Conservation (phyloP, 2,329 filamentous ascomycete species). For the Claviceps citrina region DNA sequence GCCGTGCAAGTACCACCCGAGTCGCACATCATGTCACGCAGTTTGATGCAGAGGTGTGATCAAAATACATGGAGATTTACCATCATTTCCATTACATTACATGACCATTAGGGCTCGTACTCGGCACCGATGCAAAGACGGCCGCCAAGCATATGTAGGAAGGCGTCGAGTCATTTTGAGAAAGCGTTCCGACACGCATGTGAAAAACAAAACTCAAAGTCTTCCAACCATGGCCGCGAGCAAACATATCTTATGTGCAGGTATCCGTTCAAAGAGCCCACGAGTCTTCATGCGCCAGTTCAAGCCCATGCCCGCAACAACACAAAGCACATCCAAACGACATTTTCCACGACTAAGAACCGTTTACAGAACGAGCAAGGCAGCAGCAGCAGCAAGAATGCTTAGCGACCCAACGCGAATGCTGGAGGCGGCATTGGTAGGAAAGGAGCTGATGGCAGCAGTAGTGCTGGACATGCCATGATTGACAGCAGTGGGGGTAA, state of each 20-base stretch:
- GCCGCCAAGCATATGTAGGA: not conserved
- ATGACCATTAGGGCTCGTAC: not conserved
- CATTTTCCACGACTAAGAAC: not conserved
- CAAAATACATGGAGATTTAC: too few species aligned
- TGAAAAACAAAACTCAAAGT: not conserved
- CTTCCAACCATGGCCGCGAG: constrained; percentile 10
- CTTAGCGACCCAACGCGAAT: constrained; percentile 24
- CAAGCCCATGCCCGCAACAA: not conserved
- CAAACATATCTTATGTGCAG: constrained; percentile 17
- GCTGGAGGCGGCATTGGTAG: constrained; percentile 12
- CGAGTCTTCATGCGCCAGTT: constrained; percentile 3
- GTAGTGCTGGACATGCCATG: not conserved
- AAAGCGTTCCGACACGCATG: not conserved
- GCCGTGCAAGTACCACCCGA: too few species aligned
- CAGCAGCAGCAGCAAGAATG: constrained; percentile 25
- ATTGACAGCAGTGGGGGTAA: not conserved
- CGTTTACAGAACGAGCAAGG: constrained; percentile 30
- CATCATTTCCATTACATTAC: not conserved
- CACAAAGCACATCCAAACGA: not conserved
- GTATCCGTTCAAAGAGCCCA: constrained; percentile 10
- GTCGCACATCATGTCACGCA: too few species aligned
- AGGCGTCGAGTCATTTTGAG: too few species aligned
- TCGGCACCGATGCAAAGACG: not conserved
- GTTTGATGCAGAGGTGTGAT: too few species aligned
- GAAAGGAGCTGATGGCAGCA: constrained; percentile 7